A percentile compares a stretch with the other conserved stretches of the same genome.
Conservation (phyloP, 1,139 yeast genomes). For the Taphrina sp. region DNA sequence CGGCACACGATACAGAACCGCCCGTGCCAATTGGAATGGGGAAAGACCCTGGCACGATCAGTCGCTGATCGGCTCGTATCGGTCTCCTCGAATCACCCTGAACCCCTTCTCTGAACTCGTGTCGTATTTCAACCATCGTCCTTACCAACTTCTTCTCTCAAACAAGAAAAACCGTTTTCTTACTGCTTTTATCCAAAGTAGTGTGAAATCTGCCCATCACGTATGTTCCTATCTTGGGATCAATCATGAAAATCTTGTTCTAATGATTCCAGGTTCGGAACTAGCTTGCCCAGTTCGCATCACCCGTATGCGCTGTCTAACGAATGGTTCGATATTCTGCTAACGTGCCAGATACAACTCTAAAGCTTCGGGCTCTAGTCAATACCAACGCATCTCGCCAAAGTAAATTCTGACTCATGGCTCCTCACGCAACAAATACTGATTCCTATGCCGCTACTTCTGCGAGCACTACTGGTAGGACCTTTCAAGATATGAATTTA, state of each 20-base stretch:
- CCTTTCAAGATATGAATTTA: too few relatives aligned
- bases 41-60: too few relatives aligned
- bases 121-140: too few relatives aligned
- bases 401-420: conserved; percentile 40
- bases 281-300: conserved; percentile 26
- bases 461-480: conserved; percentile 40
- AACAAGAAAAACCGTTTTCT: too few relatives aligned
- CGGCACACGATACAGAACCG: too few relatives aligned
- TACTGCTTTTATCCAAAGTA: not conserved
- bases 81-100: too few relatives aligned
- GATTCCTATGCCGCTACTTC: conserved; percentile 42
- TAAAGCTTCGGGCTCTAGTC: conserved; percentile 18
- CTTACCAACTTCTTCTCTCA: too few relatives aligned
- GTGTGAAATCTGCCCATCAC: conserved; percentile 11
- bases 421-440: conserved; percentile 43
- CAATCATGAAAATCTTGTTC: not conserved
- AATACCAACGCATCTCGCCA: conserved; percentile 18
- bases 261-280: conserved; percentile 14
- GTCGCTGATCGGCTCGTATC: too few relatives aligned
- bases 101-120: too few relatives aligned
- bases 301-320: conserved; percentile 4
- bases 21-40: too few relatives aligned
- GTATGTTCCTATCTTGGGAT: not conserved
- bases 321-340: too few relatives aligned
- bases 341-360: conserved; percentile 1